Evolutionary conservation across 2,329 filamentous ascomycete genomes (phyloP), one percentile per base, ranked within the genome.

Genomic region (Claviceps purpurea): DNA sequence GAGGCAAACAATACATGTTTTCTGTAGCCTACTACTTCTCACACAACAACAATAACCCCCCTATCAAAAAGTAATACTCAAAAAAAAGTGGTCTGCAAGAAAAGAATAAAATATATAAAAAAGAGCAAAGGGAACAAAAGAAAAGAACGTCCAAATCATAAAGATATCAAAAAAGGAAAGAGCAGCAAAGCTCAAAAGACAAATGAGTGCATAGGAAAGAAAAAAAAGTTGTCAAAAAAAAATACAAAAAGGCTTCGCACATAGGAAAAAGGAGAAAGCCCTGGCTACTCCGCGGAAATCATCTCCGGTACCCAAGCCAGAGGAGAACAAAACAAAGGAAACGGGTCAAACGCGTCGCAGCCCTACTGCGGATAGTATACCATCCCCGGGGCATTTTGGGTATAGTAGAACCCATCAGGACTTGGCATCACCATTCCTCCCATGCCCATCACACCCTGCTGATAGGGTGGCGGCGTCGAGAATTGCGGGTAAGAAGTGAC

Each of bases 361-460:
- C 51, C 58, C 72, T 77, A 82, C 65, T 81, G 77, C 51, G 74
- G 70, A 62, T 82, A 84, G 65, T 81, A 84, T 56, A 81, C 71
- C 66, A 80, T 76, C 42, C 75, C 76, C 40, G 73, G 70, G 3
- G 70, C 69, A 50, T 72, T 68, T 58, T 78, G 79, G 22, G 78
- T 73, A 61, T 84, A 84, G 61, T 90, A 94, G 70, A 85, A 95
- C 55, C 74, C 75, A 65, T 82, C 75, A 61, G 78, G 75, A 61
- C 72, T 81, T 56, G 75, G 78, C 55, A 86, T 85, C 72, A 89
- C 85, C 82, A 93, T 89, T 10, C 85, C 84, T 56, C 82, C 83
- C 78, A 90, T 88, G 44, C 82, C 82, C 55, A 84, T 74, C 46
- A 82, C 73, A 44, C 75, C 78, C 18, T 72, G 64, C 52, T 73